phyloP scores from a whole-genome alignment of 768 basidiomycete genomes.

The Pleurotus pulmonarius region DNA sequence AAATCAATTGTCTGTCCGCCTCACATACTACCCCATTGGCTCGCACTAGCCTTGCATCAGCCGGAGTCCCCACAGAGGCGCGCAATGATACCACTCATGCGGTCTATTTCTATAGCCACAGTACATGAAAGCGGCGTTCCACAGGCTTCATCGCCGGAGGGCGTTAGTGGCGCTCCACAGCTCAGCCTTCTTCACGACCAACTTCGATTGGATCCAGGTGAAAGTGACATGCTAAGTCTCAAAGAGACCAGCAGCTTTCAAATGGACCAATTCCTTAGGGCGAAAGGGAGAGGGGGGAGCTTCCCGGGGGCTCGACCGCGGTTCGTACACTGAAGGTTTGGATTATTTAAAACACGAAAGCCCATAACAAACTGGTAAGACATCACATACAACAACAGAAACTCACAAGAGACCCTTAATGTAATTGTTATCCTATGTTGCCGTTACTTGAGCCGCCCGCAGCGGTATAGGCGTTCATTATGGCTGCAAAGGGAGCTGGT shows the following conservation, averaged over 20 bases:
- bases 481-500: constrained; percentile 59
- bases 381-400: not conserved
- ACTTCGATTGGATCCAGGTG: not conserved
- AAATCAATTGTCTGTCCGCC: constrained; percentile 46
- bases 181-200: not conserved
- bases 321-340: not conserved
- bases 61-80: constrained; percentile 81
- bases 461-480: constrained; percentile 67
- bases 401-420: not conserved
- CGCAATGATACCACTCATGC: constrained; percentile 47
- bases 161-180: not conserved
- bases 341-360: not conserved
- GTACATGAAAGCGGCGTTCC: constrained; percentile 9
- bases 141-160: constrained; percentile 15
- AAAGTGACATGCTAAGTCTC: not conserved
- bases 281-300: not conserved
- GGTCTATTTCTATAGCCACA: constrained; percentile 27
- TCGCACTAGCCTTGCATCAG: constrained; percentile 74
- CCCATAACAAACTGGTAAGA: not conserved
- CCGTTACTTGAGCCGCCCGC: constrained; percentile 12
- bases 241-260: not conserved
- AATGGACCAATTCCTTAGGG: not conserved
- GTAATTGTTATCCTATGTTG: constrained; percentile 8
- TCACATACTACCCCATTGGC: constrained; percentile 79
- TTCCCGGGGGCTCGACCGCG: not conserved